phyloP scores from a whole-genome alignment of 768 basidiomycete genomes.

The Rhizopogon salebrosus region DNA sequence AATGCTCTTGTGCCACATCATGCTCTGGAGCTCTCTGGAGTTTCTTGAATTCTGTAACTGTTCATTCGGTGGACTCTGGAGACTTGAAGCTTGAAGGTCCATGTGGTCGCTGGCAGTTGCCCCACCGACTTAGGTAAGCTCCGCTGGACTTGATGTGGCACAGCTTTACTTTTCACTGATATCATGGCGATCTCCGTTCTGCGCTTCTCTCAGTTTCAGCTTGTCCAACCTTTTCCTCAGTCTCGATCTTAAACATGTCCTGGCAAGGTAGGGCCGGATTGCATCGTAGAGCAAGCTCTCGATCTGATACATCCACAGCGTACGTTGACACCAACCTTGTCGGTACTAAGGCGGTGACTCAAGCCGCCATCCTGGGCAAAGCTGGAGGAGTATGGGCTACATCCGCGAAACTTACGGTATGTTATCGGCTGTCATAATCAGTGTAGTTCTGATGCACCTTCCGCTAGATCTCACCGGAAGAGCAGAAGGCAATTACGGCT shows the following conservation, averaged over 20 bases:
- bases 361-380: slow-evolving; percentile 50
- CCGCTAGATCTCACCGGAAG: slow-evolving; percentile 19
- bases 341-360: slow-evolving; percentile 63
- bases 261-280: slow-evolving; percentile 64
- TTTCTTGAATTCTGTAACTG: too few species aligned
- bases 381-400: slow-evolving; percentile 28
- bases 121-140: neutral
- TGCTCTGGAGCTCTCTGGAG: too few species aligned
- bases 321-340: slow-evolving; percentile 82
- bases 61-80: too few species aligned
- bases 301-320: slow-evolving; percentile 34
- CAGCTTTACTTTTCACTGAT: slow-evolving; percentile 16
- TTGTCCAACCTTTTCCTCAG: slow-evolving; percentile 3
- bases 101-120: neutral
- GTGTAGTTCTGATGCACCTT: slow-evolving; percentile 8
- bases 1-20: too few species aligned
- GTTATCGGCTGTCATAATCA: slow-evolving; percentile 3
- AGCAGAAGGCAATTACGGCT: slow-evolving; percentile 19
- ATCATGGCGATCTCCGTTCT: slow-evolving; percentile 26
- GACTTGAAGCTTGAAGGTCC: too few species aligned
- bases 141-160: neutral
- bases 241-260: slow-evolving; percentile 43
- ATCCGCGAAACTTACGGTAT: slow-evolving; percentile 19
- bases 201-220: neutral
- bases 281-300: slow-evolving; percentile 1